Base-by-base conservation (phyloP, 2,329 filamentous ascomycete genomes). In the Calonectria pseudoreteaudii region DNA sequence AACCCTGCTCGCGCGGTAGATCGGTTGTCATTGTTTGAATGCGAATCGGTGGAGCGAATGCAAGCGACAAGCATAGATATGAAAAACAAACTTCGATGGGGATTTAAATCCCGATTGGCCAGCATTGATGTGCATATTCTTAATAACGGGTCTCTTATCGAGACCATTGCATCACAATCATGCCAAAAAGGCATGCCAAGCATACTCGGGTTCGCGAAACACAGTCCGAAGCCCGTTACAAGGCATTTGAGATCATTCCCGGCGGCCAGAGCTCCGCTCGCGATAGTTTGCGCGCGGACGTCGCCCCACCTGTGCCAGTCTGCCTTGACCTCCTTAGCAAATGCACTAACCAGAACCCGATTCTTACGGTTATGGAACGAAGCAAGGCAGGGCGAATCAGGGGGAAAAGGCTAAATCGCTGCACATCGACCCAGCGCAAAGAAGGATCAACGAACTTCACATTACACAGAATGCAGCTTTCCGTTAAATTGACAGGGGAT, bases 261-360 rank as follows among this genome's bases (percentile, higher is more conserved):
- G 34, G n/a, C 56, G n/a, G 56, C n/a, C 5, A 26, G 8, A 28
- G n/a, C n/a, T 38, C 56, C 56, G 56, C 56, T 23, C n/a, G 34
- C 56, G 56, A 60, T 60, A 60, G 56, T 60, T 60, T 60, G 34
- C 34, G 56, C 56, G 56, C 34, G 56, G 56, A 18, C 56, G n/a
- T 28, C n/a, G n/a, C 56, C 56, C 56, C 56, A 41, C 56, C 34
- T n/a, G 6, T 28, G 14, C 34, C 14, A 38, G n/a, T 60, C 56
- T 60, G 56, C 56, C 56, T 60, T 60, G 56, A 60, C 34, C 56
- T 36, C 56, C 56, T 60, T 36, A 14, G 34, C 23, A 18, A 60
- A 41, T 41, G 56, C 31, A 18, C 34, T n/a, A 60, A 60, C 56
- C n/a, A 60, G n/a, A 41, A 9, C 56, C 56, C 20, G 14, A 13